These are phyloP conservation scores for Isabelozyma heimii DNA, from an alignment of 805 yeast species.

Conservation along the genomic window DNA sequence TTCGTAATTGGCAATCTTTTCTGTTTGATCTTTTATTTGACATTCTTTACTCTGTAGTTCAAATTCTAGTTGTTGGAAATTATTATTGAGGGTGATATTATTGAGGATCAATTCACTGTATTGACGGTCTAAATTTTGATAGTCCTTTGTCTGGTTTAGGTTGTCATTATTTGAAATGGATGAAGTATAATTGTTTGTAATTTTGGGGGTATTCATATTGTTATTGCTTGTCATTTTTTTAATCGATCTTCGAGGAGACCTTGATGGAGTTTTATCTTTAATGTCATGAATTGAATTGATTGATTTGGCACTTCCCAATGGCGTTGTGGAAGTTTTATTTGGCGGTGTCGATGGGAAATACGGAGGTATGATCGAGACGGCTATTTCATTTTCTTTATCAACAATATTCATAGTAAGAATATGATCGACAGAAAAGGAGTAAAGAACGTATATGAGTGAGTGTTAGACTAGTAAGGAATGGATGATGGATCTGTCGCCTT, in stretches of 20 bases:
- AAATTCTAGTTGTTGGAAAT: constrained; percentile 27
- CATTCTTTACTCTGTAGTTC: constrained; percentile 24
- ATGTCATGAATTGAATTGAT: constrained; percentile 3
- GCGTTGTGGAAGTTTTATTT: neutral
- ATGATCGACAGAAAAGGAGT: neutral
- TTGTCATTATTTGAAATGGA: neutral
- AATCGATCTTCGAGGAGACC: constrained; percentile 1
- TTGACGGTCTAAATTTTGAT: constrained; percentile 11
- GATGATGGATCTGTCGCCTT: neutral
- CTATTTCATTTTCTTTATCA: constrained; percentile 1
- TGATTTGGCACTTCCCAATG: constrained; percentile 5
- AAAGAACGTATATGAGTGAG: neutral
- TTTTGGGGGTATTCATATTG: neutral
- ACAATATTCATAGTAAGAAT: neutral
- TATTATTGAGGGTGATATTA: constrained; percentile 20
- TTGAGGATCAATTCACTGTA: constrained; percentile 32
- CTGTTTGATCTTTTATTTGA: constrained; percentile 24
- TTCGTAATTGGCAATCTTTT: constrained; percentile 24
- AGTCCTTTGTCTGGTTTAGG: constrained; percentile 3
- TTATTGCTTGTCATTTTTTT: neutral
- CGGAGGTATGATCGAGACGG: neutral
- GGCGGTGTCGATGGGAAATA: neutral
- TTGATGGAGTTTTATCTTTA: neutral
- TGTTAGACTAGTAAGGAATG: neutral
- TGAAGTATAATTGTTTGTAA: no score